A percentile compares a stretch with the other conserved stretches of the same genome.
These are phyloP conservation scores for Xylaria grammica DNA, from an alignment of 495 filamentous ascomycete genomes.

Conservation along the genomic window DNA sequence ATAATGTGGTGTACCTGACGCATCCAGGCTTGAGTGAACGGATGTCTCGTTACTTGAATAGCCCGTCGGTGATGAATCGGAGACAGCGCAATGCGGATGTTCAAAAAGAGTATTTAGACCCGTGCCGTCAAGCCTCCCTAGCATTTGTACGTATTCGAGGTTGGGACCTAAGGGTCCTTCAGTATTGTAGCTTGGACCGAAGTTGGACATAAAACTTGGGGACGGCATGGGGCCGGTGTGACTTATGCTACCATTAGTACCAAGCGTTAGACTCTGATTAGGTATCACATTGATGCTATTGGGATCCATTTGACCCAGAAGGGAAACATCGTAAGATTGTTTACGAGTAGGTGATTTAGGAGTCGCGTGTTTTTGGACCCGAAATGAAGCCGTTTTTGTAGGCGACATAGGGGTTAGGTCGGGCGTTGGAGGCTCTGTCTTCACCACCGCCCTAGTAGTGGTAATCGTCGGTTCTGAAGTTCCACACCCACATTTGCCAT, in stretches of 20 bases:
- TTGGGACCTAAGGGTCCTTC: background rate
- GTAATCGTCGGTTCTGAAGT: slow-evolving; percentile 22
- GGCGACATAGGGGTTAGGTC: slow-evolving; percentile 38
- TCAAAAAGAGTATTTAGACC: slow-evolving; percentile 11
- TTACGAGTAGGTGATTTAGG: slow-evolving; percentile 43
- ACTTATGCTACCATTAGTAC: slow-evolving; percentile 4
- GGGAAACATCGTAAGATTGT: slow-evolving; percentile 48
- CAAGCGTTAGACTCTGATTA: slow-evolving; percentile 4
- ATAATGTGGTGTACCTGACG: slow-evolving; percentile 28
- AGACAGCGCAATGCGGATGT: background rate
- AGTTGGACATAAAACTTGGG: slow-evolving; percentile 1
- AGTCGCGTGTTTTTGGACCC: slow-evolving; percentile 46
- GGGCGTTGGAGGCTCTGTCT: slow-evolving; percentile 32
- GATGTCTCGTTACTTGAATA: slow-evolving; percentile 25
- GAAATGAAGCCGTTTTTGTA: slow-evolving; percentile 42
- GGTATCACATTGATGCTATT: slow-evolving; percentile 28
- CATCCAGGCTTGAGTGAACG: slow-evolving; percentile 23
- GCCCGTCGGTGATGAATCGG: slow-evolving; percentile 6
- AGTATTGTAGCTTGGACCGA: background rate
- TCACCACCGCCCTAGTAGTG: slow-evolving; percentile 27
- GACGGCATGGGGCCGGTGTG: slow-evolving; percentile 1
- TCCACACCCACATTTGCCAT: slow-evolving; percentile 55
- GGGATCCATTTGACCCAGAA: slow-evolving; percentile 52
- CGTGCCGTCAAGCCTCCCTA: slow-evolving; percentile 13
- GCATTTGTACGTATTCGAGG: slow-evolving; percentile 14